Base-by-base conservation (phyloP, 1,139 yeast species). In the Sugiyamaella novakii region DNA sequence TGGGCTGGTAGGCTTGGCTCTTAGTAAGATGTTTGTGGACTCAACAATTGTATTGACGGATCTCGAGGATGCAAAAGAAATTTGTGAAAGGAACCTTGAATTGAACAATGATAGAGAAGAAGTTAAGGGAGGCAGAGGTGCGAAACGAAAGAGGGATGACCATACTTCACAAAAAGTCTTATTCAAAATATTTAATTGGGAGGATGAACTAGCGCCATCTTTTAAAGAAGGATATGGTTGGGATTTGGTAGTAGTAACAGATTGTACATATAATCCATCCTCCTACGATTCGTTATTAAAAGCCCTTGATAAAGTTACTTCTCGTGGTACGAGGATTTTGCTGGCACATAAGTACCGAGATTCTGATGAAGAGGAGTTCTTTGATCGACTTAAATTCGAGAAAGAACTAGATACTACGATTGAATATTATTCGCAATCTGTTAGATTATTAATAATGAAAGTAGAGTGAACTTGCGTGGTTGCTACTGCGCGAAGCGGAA, bases 211-310 rank as follows among this genome's bases (percentile, higher is more conserved):
- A 6, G 8, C 8, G 5, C 5, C 25, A 8, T 6, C 8, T 22
- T 6, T 8, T 22, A 6, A 5, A 5, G 8, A 22, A 22, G n/a
- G n/a, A n/a, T n/a, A n/a, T n/a, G 5, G 25, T 28, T 28, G 31
- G 31, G 66, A 62, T 46, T 43, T 64, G 18, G 57, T 64, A 2
- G 49, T 64, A 8, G 61, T 62, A 7, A 61, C 67, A 0, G 68
- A 64, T 46, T 64, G 68, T 38, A 64, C 67, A 0, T 64, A 64
- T 48, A 64, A 64, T 40, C 59, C 61, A 11, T 57, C 53, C 42
- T 57, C 59, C 36, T 65, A 63, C 48, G 63, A 55, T 12, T 49
- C 59, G 1, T 40, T 64, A 31, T 48, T 64, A 18, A 44, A 35
- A 2, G 59, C 63, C 10, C 43, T 64, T 22, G 53, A 50, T 19